phyloP scores from a whole-genome alignment of 352 stramenopile species.

The Thraustotheca clavata region DNA sequence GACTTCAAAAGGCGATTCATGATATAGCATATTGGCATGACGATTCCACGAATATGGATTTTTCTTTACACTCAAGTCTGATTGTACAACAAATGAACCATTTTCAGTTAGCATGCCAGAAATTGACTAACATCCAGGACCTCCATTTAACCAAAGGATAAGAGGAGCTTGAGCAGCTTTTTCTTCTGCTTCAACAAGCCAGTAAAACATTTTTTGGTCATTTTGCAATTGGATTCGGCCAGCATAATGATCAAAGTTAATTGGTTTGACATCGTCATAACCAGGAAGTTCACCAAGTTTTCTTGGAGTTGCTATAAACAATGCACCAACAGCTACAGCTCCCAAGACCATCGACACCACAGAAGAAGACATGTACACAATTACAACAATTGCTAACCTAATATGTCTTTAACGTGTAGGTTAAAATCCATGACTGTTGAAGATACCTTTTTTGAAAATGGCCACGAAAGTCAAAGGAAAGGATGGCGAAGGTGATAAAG shows the following conservation, averaged over 20 bases:
- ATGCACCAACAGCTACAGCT: neutral
- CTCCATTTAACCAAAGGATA: constrained; percentile 89
- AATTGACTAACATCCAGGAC: constrained; percentile 75
- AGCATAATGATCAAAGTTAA: constrained; percentile 52
- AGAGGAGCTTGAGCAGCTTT: constrained; percentile 56
- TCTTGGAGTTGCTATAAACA: neutral
- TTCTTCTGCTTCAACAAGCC: constrained; percentile 45
- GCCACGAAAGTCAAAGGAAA: constrained; percentile 17
- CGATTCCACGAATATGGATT: constrained; percentile 86
- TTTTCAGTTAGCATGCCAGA: constrained; percentile 81
- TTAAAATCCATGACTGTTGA: constrained; percentile 9
- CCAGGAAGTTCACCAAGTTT: constrained; percentile 26
- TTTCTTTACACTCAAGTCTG: constrained; percentile 39
- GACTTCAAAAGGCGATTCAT: constrained; percentile 83
- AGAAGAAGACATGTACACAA: neutral
- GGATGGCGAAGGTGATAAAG: neutral
- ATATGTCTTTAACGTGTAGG: neutral
- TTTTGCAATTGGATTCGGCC: constrained; percentile 36
- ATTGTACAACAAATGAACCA: constrained; percentile 50
- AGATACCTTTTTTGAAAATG: neutral
- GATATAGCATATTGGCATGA: constrained; percentile 80
- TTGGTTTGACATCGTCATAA: constrained; percentile 27
- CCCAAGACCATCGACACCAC: neutral
- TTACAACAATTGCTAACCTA: neutral
- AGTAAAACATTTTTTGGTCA: constrained; percentile 67